Evolutionary conservation across 179 eudicot genomes (phyloP).

Genomic region (Beta lomatogona): DNA sequence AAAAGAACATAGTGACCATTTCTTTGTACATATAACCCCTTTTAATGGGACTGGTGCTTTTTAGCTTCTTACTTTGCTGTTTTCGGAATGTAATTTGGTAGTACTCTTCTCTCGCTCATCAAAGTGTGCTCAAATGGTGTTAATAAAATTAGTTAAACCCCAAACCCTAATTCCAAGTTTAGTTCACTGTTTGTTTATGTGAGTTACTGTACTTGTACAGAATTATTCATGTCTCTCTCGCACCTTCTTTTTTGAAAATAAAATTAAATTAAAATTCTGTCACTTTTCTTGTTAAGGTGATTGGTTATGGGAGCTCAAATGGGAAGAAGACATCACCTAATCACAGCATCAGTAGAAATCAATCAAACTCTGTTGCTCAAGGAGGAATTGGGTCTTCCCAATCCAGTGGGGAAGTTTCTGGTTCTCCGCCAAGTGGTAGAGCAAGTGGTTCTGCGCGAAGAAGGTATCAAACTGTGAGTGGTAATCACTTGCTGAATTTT

Average conservation of each 20-base stretch:
- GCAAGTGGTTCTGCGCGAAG: constrained; percentile 51
- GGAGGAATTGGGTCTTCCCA: constrained; percentile 37
- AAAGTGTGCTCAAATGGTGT: too few species aligned
- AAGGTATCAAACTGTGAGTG: constrained; percentile 66
- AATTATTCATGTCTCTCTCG: not conserved
- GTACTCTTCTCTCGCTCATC: too few species aligned
- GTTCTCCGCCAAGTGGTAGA: constrained; percentile 46
- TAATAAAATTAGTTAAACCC: too few species aligned
- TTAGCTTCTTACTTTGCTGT: too few species aligned
- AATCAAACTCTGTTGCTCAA: constrained; percentile 27
- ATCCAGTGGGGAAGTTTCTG: constrained; percentile 32
- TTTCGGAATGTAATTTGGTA: too few species aligned
- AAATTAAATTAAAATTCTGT: too few species aligned
- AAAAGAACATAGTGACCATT: too few species aligned
- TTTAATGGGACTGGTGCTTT: too few species aligned
- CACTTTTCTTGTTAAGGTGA: constrained; percentile 46
- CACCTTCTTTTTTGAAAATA: too few species aligned
- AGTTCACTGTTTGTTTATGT: too few species aligned
- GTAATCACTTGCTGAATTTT: constrained; percentile 93
- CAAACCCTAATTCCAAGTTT: too few species aligned
- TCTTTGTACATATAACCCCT: too few species aligned
- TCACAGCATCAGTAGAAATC: constrained; percentile 32
- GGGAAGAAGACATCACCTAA: constrained; percentile 41
- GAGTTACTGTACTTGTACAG: not conserved
- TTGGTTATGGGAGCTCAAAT: constrained; percentile 41